Percentiles rank a stretch among this genome's conserved stretches.
Conservation (phyloP, 805 yeast species). For the Jamesozyma gamospora region DNA sequence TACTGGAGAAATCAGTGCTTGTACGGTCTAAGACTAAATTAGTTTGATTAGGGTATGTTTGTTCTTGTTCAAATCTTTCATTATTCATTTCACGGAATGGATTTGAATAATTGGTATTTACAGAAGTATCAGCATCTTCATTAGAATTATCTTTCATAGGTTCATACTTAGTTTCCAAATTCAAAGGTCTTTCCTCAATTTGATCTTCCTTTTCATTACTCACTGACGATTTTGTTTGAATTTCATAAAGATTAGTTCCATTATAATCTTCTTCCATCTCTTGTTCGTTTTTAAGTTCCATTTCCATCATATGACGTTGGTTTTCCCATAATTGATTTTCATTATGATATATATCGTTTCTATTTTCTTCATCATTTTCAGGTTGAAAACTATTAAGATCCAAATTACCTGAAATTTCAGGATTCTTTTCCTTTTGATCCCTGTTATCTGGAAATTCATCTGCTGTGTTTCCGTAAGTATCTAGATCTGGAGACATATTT, state of each 20-base stretch:
- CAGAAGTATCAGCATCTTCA: conserved; percentile 1
- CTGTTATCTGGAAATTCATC: conserved; percentile 3
- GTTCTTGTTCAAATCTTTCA: conserved; percentile 15
- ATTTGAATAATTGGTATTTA: conserved; percentile 8
- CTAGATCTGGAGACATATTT: conserved; percentile 11
- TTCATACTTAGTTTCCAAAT: background rate
- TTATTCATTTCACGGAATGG: conserved; percentile 22
- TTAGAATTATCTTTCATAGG: background rate
- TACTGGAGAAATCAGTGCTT: background rate
- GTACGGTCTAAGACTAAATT: conserved; percentile 1
- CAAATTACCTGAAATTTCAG: background rate
- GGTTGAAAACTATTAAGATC: conserved; percentile 1
- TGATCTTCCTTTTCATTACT: background rate
- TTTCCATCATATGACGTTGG: conserved; percentile 11
- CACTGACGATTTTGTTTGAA: background rate
- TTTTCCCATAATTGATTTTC: conserved; percentile 14
- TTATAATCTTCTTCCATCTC: conserved; percentile 1
- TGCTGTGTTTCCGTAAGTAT: conserved; percentile 4
- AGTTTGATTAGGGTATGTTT: conserved; percentile 4
- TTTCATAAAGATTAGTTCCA: conserved; percentile 1
- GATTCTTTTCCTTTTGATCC: background rate
- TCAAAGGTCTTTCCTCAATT: background rate
- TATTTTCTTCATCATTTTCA: conserved; percentile 6
- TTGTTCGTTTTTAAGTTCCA: conserved; percentile 7
- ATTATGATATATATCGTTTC: conserved; percentile 10